Conservation (phyloP, 2,329 filamentous ascomycete species). For the Aspergillus niger region DNA sequence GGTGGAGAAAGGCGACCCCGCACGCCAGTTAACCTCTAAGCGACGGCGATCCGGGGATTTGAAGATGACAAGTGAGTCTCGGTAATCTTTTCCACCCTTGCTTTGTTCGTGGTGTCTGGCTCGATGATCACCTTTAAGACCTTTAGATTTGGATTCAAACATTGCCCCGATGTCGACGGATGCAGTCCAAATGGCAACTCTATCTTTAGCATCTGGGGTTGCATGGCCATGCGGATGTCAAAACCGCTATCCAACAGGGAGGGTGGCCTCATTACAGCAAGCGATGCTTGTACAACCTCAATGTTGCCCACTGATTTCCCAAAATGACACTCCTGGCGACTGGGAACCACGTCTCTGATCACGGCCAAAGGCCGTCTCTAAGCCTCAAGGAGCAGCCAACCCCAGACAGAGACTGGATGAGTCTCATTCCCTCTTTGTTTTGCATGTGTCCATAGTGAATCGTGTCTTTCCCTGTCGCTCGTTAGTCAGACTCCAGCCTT, state of each 20-base stretch:
- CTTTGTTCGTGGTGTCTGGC: neutral
- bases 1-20: neutral
- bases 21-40: neutral
- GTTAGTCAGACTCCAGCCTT: neutral
- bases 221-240: neutral
- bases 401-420: neutral
- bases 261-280: neutral
- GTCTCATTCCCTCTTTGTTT: conserved; percentile 18
- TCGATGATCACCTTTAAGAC: neutral
- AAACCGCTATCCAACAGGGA: neutral
- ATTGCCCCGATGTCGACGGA: neutral
- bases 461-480: neutral
- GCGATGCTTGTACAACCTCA: neutral
- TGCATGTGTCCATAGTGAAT: neutral
- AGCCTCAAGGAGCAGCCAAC: neutral
- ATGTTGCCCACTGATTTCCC: neutral
- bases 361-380: conserved; percentile 3
- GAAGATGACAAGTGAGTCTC: neutral
- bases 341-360: neutral
- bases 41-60: neutral
- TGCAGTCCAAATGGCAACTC: neutral
- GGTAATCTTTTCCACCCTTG: neutral
- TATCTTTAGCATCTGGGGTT: neutral
- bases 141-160: neutral
- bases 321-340: neutral